Evolutionary conservation across 805 yeast genomes (phyloP).

Genomic region (Kurtzmaniella cleridarum): DNA sequence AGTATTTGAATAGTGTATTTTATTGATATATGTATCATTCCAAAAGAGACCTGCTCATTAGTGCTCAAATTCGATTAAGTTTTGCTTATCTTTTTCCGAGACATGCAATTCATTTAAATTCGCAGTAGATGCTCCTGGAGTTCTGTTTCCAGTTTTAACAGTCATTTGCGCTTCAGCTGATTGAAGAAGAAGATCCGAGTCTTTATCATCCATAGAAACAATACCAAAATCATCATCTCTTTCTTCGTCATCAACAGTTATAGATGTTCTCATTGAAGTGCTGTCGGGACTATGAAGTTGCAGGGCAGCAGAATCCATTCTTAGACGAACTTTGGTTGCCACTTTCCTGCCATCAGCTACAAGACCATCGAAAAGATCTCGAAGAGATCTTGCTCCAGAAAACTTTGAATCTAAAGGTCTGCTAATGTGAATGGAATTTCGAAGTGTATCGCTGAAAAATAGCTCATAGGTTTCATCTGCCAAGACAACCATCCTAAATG

Average conservation of each 20-base stretch:
- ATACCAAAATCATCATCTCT: constrained; percentile 42
- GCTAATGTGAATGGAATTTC: constrained; percentile 62
- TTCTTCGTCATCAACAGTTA: constrained; percentile 40
- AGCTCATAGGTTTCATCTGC: constrained; percentile 93
- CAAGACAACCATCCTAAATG: constrained; percentile 88
- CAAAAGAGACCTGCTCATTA: not conserved
- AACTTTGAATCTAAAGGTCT: constrained; percentile 44
- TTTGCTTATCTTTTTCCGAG: constrained; percentile 15
- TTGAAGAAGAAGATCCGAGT: constrained; percentile 44
- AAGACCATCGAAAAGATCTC: constrained; percentile 87
- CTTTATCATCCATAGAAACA: constrained; percentile 36
- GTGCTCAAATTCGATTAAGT: constrained; percentile 41
- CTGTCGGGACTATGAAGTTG: constrained; percentile 13
- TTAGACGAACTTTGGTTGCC: constrained; percentile 80
- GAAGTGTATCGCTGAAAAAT: constrained; percentile 66
- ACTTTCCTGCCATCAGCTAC: constrained; percentile 90
- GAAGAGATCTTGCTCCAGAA: constrained; percentile 52
- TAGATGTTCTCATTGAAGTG: constrained; percentile 24
- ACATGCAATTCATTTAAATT: constrained; percentile 24
- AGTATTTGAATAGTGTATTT: not conserved
- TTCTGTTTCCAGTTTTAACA: constrained; percentile 15
- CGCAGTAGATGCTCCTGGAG: too few relatives aligned
- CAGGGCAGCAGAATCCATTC: constrained; percentile 70
- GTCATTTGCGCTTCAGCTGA: constrained; percentile 41
- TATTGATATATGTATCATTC: constrained; percentile 1